Percentiles rank a stretch among this genome's conserved stretches.
These are phyloP conservation scores for Trichoderma arundinaceum DNA, from an alignment of 2,329 filamentous ascomycete genomes.

Conservation along the genomic window DNA sequence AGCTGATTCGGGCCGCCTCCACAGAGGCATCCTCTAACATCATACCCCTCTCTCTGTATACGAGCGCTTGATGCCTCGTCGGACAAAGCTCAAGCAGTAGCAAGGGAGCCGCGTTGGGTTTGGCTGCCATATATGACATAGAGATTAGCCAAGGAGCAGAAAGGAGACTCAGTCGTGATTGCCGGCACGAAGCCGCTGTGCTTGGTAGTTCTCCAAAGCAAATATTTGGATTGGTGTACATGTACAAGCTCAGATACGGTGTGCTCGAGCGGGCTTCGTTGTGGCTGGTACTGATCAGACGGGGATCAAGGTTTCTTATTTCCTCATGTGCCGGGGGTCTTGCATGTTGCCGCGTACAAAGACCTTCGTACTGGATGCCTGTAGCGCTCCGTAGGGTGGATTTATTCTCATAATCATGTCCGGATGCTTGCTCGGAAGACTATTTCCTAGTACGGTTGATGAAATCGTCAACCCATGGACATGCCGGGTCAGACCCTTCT, in stretches of 20 bases:
- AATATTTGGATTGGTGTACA: not conserved
- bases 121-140: not conserved
- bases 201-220: not conserved
- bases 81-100: slow-evolving; percentile 3
- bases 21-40: slow-evolving; percentile 21
- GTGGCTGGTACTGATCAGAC: slow-evolving; percentile 24
- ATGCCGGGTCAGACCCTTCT: slow-evolving; percentile 21
- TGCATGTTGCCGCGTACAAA: slow-evolving; percentile 1
- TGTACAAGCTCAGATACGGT: slow-evolving; percentile 4
- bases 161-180: not conserved
- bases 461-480: slow-evolving; percentile 18
- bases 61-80: slow-evolving; percentile 15
- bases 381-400: slow-evolving; percentile 12
- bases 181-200: not conserved
- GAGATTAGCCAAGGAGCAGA: not conserved
- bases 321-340: slow-evolving; percentile 17
- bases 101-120: not conserved
- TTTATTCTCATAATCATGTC: slow-evolving; percentile 2
- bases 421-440: slow-evolving; percentile 13
- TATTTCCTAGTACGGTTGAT: slow-evolving; percentile 15
- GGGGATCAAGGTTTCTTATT: slow-evolving; percentile 28
- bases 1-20: slow-evolving; percentile 26
- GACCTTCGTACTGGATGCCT: not conserved
- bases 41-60: slow-evolving; percentile 11
- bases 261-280: slow-evolving; percentile 12